Conservation (phyloP, 352 stramenopile genomes). For the Blastocystis sp. region DNA sequence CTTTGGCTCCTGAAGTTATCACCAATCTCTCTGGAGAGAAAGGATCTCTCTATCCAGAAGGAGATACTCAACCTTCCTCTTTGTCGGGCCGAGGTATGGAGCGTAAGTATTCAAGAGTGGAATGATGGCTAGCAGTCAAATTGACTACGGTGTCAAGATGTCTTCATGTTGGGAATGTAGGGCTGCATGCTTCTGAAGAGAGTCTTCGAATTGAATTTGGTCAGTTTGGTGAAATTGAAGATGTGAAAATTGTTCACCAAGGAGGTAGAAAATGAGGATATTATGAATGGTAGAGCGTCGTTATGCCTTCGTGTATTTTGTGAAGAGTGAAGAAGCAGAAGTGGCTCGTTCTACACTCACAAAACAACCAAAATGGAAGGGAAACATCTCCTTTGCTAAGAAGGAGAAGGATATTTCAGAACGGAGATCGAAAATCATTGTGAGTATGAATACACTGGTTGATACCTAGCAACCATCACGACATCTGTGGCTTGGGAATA, state of each 20-base stretch:
- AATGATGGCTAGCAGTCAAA: too few relatives aligned
- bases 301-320: constrained; percentile 37
- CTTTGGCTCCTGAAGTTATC: not conserved
- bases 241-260: constrained; percentile 28
- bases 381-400: constrained; percentile 23
- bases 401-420: not conserved
- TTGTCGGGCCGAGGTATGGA: too few relatives aligned
- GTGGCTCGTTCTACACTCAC: not conserved
- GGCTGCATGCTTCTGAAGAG: not conserved
- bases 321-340: not conserved
- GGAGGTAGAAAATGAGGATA: not conserved
- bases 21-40: too few relatives aligned
- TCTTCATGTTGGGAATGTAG: constrained; percentile 18
- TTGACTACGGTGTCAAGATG: not conserved
- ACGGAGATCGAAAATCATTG: not conserved
- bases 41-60: too few relatives aligned
- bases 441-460: not conserved
- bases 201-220: not conserved
- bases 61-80: too few relatives aligned
- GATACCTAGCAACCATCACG: not conserved
- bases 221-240: not conserved
- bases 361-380: constrained; percentile 27
- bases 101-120: too few relatives aligned
- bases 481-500: not conserved
- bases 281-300: not conserved